Evolutionary conservation across 1,139 yeast genomes (phyloP).

Genomic region (Sugiyamaella pinicola): DNA sequence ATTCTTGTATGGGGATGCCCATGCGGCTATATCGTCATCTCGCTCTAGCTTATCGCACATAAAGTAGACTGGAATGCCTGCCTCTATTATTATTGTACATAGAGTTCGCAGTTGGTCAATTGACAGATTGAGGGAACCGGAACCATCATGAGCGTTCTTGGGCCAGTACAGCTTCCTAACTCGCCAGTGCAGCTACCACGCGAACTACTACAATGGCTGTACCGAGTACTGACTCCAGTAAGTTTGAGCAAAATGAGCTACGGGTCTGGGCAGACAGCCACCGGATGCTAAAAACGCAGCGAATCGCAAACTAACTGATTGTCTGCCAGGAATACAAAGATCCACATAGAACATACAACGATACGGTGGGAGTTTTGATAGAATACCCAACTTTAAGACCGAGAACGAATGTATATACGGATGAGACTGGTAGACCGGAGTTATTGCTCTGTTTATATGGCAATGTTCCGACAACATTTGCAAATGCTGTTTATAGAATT

Average conservation of each 20-base stretch:
- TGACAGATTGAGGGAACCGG: neutral
- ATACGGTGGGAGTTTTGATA: slow-evolving; percentile 58
- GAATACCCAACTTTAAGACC: slow-evolving; percentile 58
- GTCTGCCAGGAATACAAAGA: slow-evolving; percentile 49
- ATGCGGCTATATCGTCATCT: too few species aligned
- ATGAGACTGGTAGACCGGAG: slow-evolving; percentile 57
- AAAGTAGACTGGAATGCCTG: too few species aligned
- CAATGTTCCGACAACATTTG: slow-evolving; percentile 46
- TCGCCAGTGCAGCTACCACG: slow-evolving; percentile 37
- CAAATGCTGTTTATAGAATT: slow-evolving; percentile 45
- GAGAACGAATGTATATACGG: slow-evolving; percentile 70
- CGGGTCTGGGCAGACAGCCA: too few species aligned
- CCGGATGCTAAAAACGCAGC: neutral
- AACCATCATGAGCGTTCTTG: slow-evolving; percentile 4
- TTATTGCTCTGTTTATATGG: slow-evolving; percentile 70
- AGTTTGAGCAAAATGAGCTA: too few species aligned
- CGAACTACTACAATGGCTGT: slow-evolving; percentile 62
- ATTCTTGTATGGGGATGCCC: too few species aligned
- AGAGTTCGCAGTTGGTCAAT: neutral
- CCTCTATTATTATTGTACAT: too few species aligned
- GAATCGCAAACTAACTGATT: slow-evolving; percentile 4
- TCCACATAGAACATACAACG: slow-evolving; percentile 59
- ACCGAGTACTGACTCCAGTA: slow-evolving; percentile 53
- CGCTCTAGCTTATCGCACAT: neutral
- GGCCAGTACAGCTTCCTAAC: neutral